Percentiles rank a stretch among this genome's conserved stretches.
Evolutionary conservation across 768 basidiomycete genomes (phyloP).

Genomic region (Gyrodon lividus): DNA sequence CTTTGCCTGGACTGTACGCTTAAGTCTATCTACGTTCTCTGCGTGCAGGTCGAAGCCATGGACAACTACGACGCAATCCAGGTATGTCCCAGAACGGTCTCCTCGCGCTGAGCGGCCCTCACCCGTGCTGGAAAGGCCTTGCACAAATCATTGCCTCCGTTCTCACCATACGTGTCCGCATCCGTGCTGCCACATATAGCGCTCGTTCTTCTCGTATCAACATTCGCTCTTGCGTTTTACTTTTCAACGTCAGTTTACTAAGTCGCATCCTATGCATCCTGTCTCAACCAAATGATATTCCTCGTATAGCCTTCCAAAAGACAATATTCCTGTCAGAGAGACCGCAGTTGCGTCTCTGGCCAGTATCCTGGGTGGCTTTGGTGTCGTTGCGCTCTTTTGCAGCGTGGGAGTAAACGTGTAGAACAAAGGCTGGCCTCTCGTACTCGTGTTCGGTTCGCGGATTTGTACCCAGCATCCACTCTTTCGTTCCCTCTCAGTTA

Average conservation of each 20-base stretch:
- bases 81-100: conserved; percentile 36
- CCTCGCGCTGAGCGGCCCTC: background rate
- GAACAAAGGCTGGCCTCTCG: conserved; percentile 11
- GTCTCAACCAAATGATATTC: conserved; percentile 7
- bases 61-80: conserved; percentile 53
- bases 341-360: conserved; percentile 67
- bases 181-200: conserved; percentile 71
- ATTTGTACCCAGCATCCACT: background rate
- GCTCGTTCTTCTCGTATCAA: conserved; percentile 65
- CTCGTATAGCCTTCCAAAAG: conserved; percentile 75
- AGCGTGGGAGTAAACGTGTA: conserved; percentile 31
- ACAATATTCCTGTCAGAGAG: conserved; percentile 64
- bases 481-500: conserved; percentile 43
- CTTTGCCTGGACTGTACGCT: conserved; percentile 4
- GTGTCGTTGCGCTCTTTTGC: conserved; percentile 81
- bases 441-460: background rate
- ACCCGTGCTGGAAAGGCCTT: conserved; percentile 44
- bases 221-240: conserved; percentile 88
- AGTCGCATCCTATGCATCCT: background rate
- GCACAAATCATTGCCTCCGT: conserved; percentile 66
- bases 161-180: conserved; percentile 68
- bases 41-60: conserved; percentile 39
- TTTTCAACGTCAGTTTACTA: conserved; percentile 70
- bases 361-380: conserved; percentile 81
- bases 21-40: background rate